Base-by-base conservation (phyloP, 2,329 filamentous ascomycete species). In the Fusarium verticillioides region DNA sequence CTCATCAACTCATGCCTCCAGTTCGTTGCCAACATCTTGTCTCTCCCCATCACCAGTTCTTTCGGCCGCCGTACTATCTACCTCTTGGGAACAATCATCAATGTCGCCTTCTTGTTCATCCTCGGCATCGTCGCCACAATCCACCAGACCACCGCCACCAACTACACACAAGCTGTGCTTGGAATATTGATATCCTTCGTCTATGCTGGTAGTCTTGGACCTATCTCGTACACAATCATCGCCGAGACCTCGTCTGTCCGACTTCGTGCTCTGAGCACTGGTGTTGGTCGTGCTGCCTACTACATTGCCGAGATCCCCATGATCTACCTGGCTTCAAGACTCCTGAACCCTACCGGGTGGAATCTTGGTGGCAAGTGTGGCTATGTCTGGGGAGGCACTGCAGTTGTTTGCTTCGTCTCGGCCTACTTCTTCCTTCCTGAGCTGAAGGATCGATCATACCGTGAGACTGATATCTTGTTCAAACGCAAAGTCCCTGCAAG, bases 201-300 rank as follows among this genome's bases (percentile, higher is more conserved):
- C 21, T 93, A 91, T 81, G 88, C 86, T 53, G 79, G 90, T 18
- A 89, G 87, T 71, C 88, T 89, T 21, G 90, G 89, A 5, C 90
- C 90, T 40, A 87, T 88, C 50, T 91, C 90, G 8, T 92, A 87
- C 86, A 87, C 89, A 81, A 90, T 92, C 75, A 92, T 92, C 58
- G 89, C 87, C 65, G 90, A 92, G 82, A 92, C 90, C 9, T 91
- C 90, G 1, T 83, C 90, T 47, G 86, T 92, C 59, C 90, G 90
- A 69, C 89, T 92, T 36, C 81, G 90, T 43, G 88, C 90, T 49
- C 81, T 92, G 28, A 92, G 88, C 5, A 92, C 90, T 18, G 90
- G 89, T 79, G 82, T 92, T 36, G 90, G 90, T 78, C 90, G 90
- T 78, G 90, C 81, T 65, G 82, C 85, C 16, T 92, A 92, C 85